A percentile compares a stretch with the other conserved stretches of the same genome.
Conservation (phyloP, 1,139 yeast genomes). For the Pichia terricola region DNA sequence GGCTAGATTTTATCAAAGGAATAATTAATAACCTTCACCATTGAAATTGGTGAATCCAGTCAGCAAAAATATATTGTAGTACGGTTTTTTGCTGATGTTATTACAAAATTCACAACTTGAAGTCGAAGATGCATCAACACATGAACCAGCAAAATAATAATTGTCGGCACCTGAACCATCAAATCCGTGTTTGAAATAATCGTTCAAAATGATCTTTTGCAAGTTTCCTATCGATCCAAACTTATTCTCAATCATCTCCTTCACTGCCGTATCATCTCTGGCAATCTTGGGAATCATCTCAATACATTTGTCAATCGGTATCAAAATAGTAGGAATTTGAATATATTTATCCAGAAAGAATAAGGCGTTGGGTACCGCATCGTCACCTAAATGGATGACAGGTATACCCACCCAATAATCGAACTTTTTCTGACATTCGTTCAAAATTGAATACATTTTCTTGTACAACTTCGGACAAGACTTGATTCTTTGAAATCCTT, state of each 20-base stretch:
- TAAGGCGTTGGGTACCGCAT: constrained; percentile 69
- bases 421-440: constrained; percentile 50
- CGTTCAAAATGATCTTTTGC: constrained; percentile 45
- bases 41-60: constrained; percentile 74
- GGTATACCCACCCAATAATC: constrained; percentile 69
- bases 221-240: constrained; percentile 45
- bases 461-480: constrained; percentile 57
- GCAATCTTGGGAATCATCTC: constrained; percentile 41
- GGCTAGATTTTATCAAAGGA: no score
- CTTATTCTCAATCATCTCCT: constrained; percentile 43
- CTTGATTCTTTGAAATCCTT: constrained; percentile 65
- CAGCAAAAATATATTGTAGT: constrained; percentile 51
- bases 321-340: constrained; percentile 64
- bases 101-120: constrained; percentile 78
- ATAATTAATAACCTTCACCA: constrained; percentile 54
- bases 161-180: constrained; percentile 75
- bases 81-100: constrained; percentile 50
- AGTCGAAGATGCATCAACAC: constrained; percentile 70
- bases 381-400: constrained; percentile 69
- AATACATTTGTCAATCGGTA: constrained; percentile 54
- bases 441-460: constrained; percentile 56
- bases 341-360: constrained; percentile 67
- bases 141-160: constrained; percentile 69
- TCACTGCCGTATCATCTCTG: constrained; percentile 34
- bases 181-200: constrained; percentile 66